phyloP scores from a whole-genome alignment of 148 eudicot genomes.

The Vaccinium darrowii region DNA sequence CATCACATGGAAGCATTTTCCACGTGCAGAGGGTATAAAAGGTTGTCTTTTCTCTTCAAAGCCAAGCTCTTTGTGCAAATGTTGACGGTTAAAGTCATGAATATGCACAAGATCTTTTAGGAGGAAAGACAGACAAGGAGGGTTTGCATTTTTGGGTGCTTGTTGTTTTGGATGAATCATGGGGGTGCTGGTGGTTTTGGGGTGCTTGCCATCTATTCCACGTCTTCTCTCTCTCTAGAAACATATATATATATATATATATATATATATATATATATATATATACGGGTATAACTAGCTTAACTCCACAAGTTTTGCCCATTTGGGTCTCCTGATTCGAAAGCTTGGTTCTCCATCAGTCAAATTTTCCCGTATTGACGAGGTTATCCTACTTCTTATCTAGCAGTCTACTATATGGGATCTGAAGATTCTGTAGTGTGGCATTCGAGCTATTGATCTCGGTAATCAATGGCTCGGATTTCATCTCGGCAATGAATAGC shows the following conservation, averaged over 20 bases:
- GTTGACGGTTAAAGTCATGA: slow-evolving; percentile 17
- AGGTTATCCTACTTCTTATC: neutral
- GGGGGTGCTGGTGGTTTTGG: neutral
- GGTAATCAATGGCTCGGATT: too few species aligned
- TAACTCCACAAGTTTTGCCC: neutral
- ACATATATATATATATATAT: neutral
- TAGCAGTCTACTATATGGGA: neutral
- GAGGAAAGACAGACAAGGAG: slow-evolving; percentile 14
- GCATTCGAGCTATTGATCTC: too few species aligned
- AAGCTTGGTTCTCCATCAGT: neutral
- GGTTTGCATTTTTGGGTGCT: slow-evolving; percentile 9
- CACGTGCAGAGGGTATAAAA: slow-evolving; percentile 5
- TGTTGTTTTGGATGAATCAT: neutral
- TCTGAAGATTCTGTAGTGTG: too few species aligned
- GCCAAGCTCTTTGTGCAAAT: neutral
- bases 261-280: neutral
- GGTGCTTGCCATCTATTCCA: neutral
- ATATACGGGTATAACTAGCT: neutral
- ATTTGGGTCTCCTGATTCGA: neutral
- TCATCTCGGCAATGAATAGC: too few species aligned
- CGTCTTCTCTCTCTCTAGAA: neutral
- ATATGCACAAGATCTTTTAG: neutral
- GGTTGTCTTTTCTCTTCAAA: slow-evolving; percentile 4
- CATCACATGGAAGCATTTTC: neutral
- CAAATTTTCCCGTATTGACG: neutral